phyloP scores from a whole-genome alignment of 2,329 filamentous ascomycete genomes.

The Arachnopeziza araneosa region DNA sequence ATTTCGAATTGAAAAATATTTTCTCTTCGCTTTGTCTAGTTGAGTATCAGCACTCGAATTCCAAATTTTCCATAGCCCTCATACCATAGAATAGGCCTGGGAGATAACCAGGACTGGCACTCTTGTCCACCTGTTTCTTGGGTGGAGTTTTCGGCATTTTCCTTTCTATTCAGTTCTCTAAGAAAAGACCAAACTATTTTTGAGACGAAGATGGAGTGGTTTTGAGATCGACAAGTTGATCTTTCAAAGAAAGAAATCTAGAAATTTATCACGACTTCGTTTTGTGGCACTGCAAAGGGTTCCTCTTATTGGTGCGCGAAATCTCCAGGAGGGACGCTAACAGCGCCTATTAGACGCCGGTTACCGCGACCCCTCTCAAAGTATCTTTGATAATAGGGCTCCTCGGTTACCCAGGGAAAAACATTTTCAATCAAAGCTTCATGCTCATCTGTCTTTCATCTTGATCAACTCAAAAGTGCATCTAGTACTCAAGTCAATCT shows the following conservation, averaged over 20 bases:
- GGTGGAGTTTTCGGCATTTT: background rate
- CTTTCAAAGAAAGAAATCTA: background rate
- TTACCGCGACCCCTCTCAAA: background rate
- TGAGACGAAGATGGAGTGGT: too few relatives aligned
- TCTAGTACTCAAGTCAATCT: background rate
- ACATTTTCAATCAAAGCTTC: background rate
- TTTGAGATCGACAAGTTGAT: background rate
- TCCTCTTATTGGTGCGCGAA: background rate
- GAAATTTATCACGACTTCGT: background rate
- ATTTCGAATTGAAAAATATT: constrained; percentile 59
- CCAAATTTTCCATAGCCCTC: background rate
- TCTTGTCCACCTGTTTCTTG: background rate
- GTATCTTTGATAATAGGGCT: background rate
- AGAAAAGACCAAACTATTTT: too few relatives aligned
- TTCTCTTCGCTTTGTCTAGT: constrained; percentile 51
- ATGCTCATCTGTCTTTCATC: background rate
- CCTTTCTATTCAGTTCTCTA: too few relatives aligned
- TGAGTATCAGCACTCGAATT: background rate
- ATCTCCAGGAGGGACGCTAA: background rate
- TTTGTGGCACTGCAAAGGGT: background rate
- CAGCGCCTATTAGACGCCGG: background rate
- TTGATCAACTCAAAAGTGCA: background rate
- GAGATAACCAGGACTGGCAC: background rate
- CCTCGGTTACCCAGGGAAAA: background rate
- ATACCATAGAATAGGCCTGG: background rate